Percentiles rank a stretch among this genome's conserved stretches.
phyloP scores from a whole-genome alignment of 148 eudicot genomes.

The Vaccinium macrocarpon region DNA sequence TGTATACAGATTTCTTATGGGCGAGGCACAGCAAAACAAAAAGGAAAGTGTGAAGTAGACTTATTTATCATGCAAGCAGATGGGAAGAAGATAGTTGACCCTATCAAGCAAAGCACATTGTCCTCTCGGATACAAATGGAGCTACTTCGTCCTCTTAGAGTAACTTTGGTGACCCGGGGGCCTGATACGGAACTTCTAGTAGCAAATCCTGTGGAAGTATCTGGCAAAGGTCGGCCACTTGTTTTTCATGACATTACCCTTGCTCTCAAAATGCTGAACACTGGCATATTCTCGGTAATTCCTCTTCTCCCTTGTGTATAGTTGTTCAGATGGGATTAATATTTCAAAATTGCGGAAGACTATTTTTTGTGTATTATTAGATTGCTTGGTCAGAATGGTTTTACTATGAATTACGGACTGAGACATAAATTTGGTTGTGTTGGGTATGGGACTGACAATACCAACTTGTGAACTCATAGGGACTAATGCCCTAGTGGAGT shows the following conservation, averaged over 20 bases:
- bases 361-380: too few species aligned
- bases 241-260: conserved; percentile 55
- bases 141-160: conserved; percentile 45
- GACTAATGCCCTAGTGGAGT: too few species aligned
- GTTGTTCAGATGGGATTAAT: neutral
- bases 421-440: too few species aligned
- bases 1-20: conserved; percentile 50
- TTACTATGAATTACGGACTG: too few species aligned
- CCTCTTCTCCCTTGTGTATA: neutral
- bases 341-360: neutral
- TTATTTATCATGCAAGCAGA: conserved; percentile 55
- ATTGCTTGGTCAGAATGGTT: too few species aligned
- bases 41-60: conserved; percentile 44
- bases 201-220: conserved; percentile 58
- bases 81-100: conserved; percentile 56
- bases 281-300: conserved; percentile 47
- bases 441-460: too few species aligned
- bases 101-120: conserved; percentile 37
- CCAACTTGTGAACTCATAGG: too few species aligned
- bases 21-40: conserved; percentile 32
- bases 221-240: conserved; percentile 56
- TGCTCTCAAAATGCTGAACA: conserved; percentile 54
- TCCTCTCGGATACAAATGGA: conserved; percentile 39
- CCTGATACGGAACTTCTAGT: conserved; percentile 55
- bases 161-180: conserved; percentile 48